Evolutionary conservation across 805 yeast genomes (phyloP).

Genomic region (Yarrowia phangngaensis): DNA sequence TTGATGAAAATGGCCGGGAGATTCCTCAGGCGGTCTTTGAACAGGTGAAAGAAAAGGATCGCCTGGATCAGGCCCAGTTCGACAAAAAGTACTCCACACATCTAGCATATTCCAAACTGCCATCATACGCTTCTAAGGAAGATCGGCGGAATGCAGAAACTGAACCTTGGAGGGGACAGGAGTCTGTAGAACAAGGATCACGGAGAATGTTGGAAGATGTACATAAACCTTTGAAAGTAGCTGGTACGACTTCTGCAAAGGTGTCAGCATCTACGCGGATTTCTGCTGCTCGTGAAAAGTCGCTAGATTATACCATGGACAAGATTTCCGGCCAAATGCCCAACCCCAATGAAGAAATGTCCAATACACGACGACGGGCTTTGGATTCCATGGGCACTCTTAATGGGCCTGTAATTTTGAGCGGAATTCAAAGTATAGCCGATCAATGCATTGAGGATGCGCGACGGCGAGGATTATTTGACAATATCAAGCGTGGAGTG

Average conservation of each 20-base stretch:
- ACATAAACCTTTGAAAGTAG: slow-evolving; percentile 41
- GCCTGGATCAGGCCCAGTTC: slow-evolving; percentile 40
- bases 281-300: slow-evolving; percentile 57
- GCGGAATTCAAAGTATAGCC: slow-evolving; percentile 62
- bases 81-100: slow-evolving; percentile 43
- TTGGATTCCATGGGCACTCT: slow-evolving; percentile 49
- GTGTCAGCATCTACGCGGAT: not conserved
- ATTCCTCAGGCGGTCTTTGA: not conserved
- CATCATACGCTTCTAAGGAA: slow-evolving; percentile 46
- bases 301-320: slow-evolving; percentile 59
- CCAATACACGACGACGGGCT: slow-evolving; percentile 56
- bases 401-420: slow-evolving; percentile 38
- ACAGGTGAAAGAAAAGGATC: not conserved
- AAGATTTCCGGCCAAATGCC: slow-evolving; percentile 39
- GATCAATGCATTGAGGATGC: slow-evolving; percentile 75
- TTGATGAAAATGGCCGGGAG: slow-evolving; percentile 9
- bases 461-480: slow-evolving; percentile 63
- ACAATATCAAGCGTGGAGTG: slow-evolving; percentile 60
- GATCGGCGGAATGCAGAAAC: slow-evolving; percentile 49
- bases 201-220: slow-evolving; percentile 56
- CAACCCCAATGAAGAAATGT: slow-evolving; percentile 43
- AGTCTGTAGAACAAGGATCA: slow-evolving; percentile 46
- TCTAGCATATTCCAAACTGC: slow-evolving; percentile 45
- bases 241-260: not conserved
- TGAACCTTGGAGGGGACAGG: slow-evolving; percentile 59